A percentile compares a stretch with the other conserved stretches of the same genome.
phyloP scores from a whole-genome alignment of 2,329 filamentous ascomycete species.

The Knufia petricola region DNA sequence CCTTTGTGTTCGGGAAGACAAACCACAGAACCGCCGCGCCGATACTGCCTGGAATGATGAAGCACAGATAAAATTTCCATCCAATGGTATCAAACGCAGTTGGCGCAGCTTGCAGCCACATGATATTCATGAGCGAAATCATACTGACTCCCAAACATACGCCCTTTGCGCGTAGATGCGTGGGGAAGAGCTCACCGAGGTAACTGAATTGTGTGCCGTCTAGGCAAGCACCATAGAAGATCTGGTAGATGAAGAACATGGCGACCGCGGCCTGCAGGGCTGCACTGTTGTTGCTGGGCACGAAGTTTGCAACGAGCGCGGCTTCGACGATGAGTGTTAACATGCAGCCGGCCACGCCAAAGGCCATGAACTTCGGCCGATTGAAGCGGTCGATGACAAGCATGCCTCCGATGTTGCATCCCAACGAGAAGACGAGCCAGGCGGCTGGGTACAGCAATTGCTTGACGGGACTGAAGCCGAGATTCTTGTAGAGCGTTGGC shows the following conservation, averaged over 20 bases:
- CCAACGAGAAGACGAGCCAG: slow-evolving; percentile 14
- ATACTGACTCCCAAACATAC: slow-evolving; percentile 27
- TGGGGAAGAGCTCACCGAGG: slow-evolving; percentile 37
- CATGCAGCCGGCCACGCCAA: slow-evolving; percentile 33
- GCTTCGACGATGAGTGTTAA: slow-evolving; percentile 33
- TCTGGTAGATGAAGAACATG: slow-evolving; percentile 33
- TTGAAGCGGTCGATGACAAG: slow-evolving; percentile 17
- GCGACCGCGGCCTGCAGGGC: slow-evolving; percentile 31
- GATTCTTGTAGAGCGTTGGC: slow-evolving; percentile 35
- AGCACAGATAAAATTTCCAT: slow-evolving; percentile 34
- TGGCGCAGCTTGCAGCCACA: slow-evolving; percentile 28
- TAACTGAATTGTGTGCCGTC: slow-evolving; percentile 14
- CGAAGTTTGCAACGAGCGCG: slow-evolving; percentile 29
- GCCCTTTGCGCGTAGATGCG: slow-evolving; percentile 27
- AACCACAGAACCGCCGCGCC: slow-evolving; percentile 21
- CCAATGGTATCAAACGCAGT: slow-evolving; percentile 23
- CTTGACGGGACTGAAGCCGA: slow-evolving; percentile 33
- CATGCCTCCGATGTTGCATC: slow-evolving; percentile 11
- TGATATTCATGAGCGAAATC: slow-evolving; percentile 30
- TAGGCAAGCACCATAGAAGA: slow-evolving; percentile 27
- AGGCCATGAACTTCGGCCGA: slow-evolving; percentile 18
- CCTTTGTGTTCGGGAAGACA: slow-evolving; percentile 26
- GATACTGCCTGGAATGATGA: slow-evolving; percentile 25
- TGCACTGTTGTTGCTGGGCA: slow-evolving; percentile 26
- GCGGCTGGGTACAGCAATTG: slow-evolving; percentile 19